Conservation (phyloP, 805 yeast species). For the fission yeast (Schizosaccharomyces pombe) region DNA sequence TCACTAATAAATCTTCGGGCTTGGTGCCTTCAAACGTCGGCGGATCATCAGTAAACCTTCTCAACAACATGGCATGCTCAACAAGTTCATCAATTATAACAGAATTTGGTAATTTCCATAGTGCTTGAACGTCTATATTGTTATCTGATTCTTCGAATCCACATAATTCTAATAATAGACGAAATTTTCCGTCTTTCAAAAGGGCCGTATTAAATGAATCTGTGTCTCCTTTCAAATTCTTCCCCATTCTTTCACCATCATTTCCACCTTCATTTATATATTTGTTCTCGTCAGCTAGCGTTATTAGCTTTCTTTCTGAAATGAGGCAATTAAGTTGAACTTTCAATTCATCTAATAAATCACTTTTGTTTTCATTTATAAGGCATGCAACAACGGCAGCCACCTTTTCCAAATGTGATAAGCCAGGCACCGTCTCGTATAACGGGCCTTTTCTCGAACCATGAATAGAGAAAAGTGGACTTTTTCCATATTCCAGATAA, state of each 20-base stretch:
- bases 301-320: conserved; percentile 11
- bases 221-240: conserved; percentile 8
- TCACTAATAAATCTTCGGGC: not conserved
- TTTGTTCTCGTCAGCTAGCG: not conserved
- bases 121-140: not conserved
- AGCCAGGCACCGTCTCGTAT: conserved; percentile 14
- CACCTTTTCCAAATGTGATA: conserved; percentile 23
- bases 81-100: conserved; percentile 17
- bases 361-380: conserved; percentile 22
- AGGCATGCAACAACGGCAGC: conserved; percentile 29
- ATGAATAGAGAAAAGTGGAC: conserved; percentile 13
- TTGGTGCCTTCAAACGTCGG: conserved; percentile 17
- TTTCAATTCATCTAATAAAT: conserved; percentile 23
- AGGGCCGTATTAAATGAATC: conserved; percentile 10
- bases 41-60: conserved; percentile 20
- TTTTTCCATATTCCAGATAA: conserved; percentile 41
- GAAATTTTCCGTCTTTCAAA: conserved; percentile 25
- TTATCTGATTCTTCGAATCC: conserved; percentile 19
- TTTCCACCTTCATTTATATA: not conserved
- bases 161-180: conserved; percentile 24
- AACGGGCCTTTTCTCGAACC: conserved; percentile 8
- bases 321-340: conserved; percentile 18
- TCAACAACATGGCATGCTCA: conserved; percentile 19
- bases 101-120: conserved; percentile 15
- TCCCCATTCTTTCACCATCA: conserved; percentile 8